Evolutionary conservation across 139 green algal genomes (phyloP).

Genomic region (Coelastrella sp.): DNA sequence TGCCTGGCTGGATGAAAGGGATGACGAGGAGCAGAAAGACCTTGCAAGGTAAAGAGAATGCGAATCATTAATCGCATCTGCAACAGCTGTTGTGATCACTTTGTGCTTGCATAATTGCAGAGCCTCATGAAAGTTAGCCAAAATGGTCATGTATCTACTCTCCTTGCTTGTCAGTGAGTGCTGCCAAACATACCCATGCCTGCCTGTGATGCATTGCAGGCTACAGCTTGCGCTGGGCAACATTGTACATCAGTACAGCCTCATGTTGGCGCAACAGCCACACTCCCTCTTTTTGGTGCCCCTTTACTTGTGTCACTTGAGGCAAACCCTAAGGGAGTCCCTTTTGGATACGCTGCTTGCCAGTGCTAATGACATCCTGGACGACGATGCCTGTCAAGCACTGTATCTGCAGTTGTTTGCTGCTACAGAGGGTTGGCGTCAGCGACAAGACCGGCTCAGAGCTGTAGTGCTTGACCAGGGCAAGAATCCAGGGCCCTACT

Average conservation of each 20-base stretch:
- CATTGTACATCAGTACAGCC: constrained; percentile 34
- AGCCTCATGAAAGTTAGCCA: too few species aligned
- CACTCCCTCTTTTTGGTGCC: constrained; percentile 56
- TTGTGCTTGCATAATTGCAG: too few species aligned
- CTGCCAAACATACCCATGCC: neutral
- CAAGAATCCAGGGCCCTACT: constrained; percentile 14
- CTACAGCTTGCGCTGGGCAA: constrained; percentile 51
- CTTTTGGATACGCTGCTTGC: constrained; percentile 26
- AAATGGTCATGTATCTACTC: too few species aligned
- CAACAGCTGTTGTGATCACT: too few species aligned
- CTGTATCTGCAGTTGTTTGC: constrained; percentile 29
- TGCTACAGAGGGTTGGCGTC: constrained; percentile 13
- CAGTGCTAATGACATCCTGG: neutral
- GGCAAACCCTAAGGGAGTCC: constrained; percentile 34
- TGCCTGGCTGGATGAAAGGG: neutral
- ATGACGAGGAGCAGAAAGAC: constrained; percentile 36
- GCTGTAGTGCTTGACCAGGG: neutral
- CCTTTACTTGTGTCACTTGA: constrained; percentile 72
- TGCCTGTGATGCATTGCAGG: constrained; percentile 19
- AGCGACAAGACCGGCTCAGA: constrained; percentile 24
- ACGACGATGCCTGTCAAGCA: constrained; percentile 13
- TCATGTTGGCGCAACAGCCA: neutral
- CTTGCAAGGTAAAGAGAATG: constrained; percentile 28
- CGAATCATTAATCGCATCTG: too few species aligned
- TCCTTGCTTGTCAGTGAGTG: too few species aligned